Percentiles rank a stretch among this genome's conserved stretches.
phyloP scores from a whole-genome alignment of 2,329 filamentous ascomycete genomes.

The Fusarium sp. region DNA sequence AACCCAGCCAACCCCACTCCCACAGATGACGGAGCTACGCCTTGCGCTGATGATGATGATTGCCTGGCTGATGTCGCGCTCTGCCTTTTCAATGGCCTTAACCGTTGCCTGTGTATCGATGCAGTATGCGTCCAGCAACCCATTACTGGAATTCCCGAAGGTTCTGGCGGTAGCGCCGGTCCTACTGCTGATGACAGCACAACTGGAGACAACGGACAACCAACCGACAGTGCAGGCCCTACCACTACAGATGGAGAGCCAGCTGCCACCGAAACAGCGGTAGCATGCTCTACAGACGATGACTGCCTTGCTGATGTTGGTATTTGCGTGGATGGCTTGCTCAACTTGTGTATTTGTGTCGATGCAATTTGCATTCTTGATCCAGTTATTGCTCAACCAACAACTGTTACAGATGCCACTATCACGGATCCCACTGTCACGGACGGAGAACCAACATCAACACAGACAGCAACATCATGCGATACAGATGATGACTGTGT shows the following conservation, averaged over 20 bases:
- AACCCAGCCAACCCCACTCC: neutral
- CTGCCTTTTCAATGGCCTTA: conserved; percentile 8
- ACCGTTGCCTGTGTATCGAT: conserved; percentile 18
- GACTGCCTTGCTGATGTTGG: neutral
- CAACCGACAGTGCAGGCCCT: neutral
- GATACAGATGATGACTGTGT: too few species aligned
- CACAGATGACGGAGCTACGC: neutral
- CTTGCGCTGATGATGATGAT: conserved; percentile 13
- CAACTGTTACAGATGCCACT: too few species aligned
- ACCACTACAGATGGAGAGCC: neutral
- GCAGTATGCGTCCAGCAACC: conserved; percentile 18
- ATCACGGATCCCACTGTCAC: too few species aligned
- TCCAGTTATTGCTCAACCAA: too few species aligned
- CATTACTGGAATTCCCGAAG: neutral
- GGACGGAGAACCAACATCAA: too few species aligned
- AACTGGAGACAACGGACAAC: neutral
- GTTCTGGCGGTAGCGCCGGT: neutral
- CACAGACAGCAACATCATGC: too few species aligned
- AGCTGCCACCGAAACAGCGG: neutral
- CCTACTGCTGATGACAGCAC: neutral
- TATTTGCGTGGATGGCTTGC: neutral
- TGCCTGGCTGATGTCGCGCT: conserved; percentile 10
- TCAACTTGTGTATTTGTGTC: neutral
- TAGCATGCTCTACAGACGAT: neutral
- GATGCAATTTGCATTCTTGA: neutral